These are phyloP conservation scores for Vaccinium macrocarpon DNA, from an alignment of 148 eudicot genomes.

Conservation along the genomic window DNA sequence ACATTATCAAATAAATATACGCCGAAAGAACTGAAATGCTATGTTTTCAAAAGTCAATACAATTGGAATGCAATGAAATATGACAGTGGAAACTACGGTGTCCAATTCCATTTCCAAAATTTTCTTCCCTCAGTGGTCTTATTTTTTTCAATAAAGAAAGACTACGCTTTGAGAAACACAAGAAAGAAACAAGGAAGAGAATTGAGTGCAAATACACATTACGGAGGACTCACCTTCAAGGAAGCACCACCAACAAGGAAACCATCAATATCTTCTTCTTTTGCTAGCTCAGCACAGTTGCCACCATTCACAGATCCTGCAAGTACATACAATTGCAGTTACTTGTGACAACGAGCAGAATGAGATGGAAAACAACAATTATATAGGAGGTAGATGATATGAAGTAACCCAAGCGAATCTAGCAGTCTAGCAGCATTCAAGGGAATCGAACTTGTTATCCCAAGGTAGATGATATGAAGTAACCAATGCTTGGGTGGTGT, in stretches of 20 bases:
- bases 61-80: background rate
- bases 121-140: background rate
- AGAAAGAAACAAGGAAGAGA: background rate
- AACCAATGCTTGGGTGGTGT: too few relatives aligned
- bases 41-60: background rate
- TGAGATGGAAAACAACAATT: background rate
- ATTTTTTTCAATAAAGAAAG: background rate
- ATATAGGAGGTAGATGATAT: too few relatives aligned
- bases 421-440: constrained; percentile 1
- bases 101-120: background rate
- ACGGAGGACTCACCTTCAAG: constrained; percentile 57
- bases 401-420: too few relatives aligned
- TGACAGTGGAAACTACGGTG: background rate
- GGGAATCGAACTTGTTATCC: background rate
- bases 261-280: constrained; percentile 94
- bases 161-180: background rate
- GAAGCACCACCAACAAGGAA: constrained; percentile 99
- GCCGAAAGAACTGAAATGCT: background rate
- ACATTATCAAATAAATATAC: background rate
- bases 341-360: background rate
- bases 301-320: constrained; percentile 97
- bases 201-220: background rate
- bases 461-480: background rate
- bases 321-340: background rate
- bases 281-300: constrained; percentile 92